Base-by-base conservation (phyloP, 139 green algal species). In the Spirogloea muscicola region DNA sequence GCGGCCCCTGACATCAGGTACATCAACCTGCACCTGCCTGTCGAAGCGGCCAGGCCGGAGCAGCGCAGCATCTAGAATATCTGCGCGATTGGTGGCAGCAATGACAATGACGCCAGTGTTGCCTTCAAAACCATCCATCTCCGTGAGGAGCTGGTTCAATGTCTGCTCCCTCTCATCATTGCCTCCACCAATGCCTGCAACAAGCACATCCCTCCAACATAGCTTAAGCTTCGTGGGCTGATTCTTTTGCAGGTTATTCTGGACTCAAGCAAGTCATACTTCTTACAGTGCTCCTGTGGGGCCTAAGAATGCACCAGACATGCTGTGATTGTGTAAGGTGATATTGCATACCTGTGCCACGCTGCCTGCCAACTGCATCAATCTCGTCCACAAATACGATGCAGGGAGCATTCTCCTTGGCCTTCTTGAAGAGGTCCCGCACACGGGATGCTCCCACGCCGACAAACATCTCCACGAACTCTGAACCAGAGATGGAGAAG, bases 341-440 rank as follows among this genome's bases (percentile, higher is more conserved):
- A n/a, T n/a, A n/a, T n/a, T n/a, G n/a, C n/a, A n/a, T n/a, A 58
- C 94, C 91, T 48, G 93, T 92, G 41, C 94, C 94, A 62, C 94
- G 89, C 59, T 94, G 91, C 51, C 94, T 88, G 71, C 94, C 94
- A 1, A 98, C 94, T 42, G 94, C 94, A 83, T 98, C 94, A 73
- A 98, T 98, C 87, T 98, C 94, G 86, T 98, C 94, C 41, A 98
- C 94, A 84, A 98, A 98, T 51, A 98, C 84, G 76, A 98, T 98
- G 91, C 94, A 98, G 5, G 94, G 94, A 0, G 93, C 93, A 82
- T 98, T 98, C 82, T 95, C 88, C 87, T 98, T 98, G 44, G 94
- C 93, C 86, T 97, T 97, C 86, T 97, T 95, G 82, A 98, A 98
- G 43, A 98, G 85, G 82, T 98, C 94, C 33, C 94, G 82, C 33